Conservation (phyloP, 192 early-diverging fungal genomes). For the Borealophlyctis nickersoniae region DNA sequence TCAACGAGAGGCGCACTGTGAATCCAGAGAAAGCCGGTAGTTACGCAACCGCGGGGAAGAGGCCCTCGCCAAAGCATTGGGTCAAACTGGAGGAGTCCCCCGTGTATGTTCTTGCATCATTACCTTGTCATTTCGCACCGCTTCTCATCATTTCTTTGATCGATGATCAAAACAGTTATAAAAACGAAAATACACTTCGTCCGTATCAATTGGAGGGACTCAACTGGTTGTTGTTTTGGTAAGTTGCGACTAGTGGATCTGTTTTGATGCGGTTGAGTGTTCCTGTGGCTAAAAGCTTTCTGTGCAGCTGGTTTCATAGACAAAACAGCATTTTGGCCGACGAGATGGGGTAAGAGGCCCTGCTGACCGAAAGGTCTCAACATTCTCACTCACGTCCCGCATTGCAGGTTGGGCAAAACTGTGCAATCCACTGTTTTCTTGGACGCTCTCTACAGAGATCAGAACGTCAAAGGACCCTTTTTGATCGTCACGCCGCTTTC, state of each 20-base stretch:
- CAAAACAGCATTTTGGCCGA: conserved; percentile 64
- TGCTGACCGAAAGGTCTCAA: too few relatives aligned
- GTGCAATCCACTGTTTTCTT: conserved; percentile 77
- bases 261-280: neutral
- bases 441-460: conserved; percentile 59
- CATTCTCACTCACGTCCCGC: neutral
- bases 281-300: neutral
- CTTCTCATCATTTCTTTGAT: neutral
- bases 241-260: conserved; percentile 11
- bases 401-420: conserved; percentile 60
- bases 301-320: conserved; percentile 58
- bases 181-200: conserved; percentile 67
- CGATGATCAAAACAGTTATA: conserved; percentile 40
- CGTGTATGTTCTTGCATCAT: conserved; percentile 18
- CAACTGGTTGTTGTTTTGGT: conserved; percentile 79
- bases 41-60: conserved; percentile 30
- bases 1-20: conserved; percentile 57
- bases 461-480: conserved; percentile 71
- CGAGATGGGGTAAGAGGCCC: conserved; percentile 41
- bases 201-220: conserved; percentile 80
- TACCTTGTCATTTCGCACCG: neutral
- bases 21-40: conserved; percentile 45
- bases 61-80: conserved; percentile 46
- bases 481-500: conserved; percentile 61
- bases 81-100: conserved; percentile 63